phyloP scores from a whole-genome alignment of 352 stramenopile species.

The Albugo laibachii region DNA sequence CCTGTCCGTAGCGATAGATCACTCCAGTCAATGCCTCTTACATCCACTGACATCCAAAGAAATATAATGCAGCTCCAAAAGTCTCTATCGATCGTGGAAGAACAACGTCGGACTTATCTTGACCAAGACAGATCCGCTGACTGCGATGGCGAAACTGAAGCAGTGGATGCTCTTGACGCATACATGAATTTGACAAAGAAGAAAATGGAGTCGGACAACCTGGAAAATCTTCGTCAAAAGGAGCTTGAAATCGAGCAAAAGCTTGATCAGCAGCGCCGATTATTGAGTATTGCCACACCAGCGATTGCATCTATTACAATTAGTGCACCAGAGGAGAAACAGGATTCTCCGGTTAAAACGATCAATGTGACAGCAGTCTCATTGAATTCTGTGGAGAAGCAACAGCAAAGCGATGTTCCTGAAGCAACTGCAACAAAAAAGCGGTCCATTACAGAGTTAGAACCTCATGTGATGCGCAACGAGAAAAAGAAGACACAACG shows the following conservation, averaged over 20 bases:
- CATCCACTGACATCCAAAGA: neutral
- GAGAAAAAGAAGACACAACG: no score
- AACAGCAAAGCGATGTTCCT: neutral
- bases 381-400: neutral
- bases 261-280: neutral
- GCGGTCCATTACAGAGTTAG: neutral
- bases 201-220: neutral
- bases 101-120: neutral
- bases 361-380: neutral
- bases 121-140: neutral
- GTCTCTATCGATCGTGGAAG: neutral
- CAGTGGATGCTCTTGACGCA: neutral
- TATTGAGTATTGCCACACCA: neutral
- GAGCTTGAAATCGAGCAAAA: neutral
- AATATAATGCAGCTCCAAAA: neutral
- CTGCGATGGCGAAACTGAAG: neutral
- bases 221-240: neutral
- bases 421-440: constrained; percentile 1
- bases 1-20: neutral
- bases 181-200: neutral
- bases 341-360: neutral
- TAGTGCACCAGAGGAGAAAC: neutral
- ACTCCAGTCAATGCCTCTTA: neutral
- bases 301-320: neutral
- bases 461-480: neutral